Evolutionary conservation across 106 monocot genomes (phyloP).

Genomic region (Triglochin maritima): DNA sequence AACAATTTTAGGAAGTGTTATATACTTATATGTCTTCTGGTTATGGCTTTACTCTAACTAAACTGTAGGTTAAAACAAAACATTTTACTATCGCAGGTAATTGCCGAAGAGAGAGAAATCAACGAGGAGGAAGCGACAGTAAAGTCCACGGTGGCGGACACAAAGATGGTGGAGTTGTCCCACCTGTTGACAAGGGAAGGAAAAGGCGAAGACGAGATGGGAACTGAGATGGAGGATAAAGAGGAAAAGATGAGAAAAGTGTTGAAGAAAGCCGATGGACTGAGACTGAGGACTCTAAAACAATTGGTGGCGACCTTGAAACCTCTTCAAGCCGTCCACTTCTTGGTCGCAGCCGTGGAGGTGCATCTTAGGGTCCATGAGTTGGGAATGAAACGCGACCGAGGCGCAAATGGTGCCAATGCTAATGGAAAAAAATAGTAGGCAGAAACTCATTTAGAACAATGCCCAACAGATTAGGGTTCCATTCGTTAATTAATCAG

Average conservation of each 20-base stretch:
- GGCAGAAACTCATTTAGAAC: no score
- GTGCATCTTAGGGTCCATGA: conserved; percentile 49
- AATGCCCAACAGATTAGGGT: no score
- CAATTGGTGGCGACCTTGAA: conserved; percentile 26
- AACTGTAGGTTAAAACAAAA: no score
- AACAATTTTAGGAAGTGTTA: no score
- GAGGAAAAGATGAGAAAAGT: conserved; percentile 10
- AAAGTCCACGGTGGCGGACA: conserved; percentile 38
- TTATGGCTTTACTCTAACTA: no score
- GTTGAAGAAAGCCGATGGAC: neutral
- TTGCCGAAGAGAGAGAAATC: conserved; percentile 31
- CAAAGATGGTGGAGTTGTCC: conserved; percentile 31
- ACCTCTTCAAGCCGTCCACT: conserved; percentile 59
- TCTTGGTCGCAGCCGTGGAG: conserved; percentile 58
- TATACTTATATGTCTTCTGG: no score
- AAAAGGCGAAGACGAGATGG: neutral
- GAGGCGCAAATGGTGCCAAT: neutral
- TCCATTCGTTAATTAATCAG: no score
- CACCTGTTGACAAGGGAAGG: conserved; percentile 11
- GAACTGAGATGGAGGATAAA: neutral
- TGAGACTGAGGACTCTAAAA: conserved; percentile 27
- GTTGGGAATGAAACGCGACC: conserved; percentile 43
- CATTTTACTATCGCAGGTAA: conserved; percentile 2
- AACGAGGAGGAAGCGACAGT: conserved; percentile 26
- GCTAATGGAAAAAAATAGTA: no score